Percentiles rank a stretch among this genome's conserved stretches.
Evolutionary conservation across 148 eudicot species (phyloP).

Genomic region (Vaccinium darrowii): DNA sequence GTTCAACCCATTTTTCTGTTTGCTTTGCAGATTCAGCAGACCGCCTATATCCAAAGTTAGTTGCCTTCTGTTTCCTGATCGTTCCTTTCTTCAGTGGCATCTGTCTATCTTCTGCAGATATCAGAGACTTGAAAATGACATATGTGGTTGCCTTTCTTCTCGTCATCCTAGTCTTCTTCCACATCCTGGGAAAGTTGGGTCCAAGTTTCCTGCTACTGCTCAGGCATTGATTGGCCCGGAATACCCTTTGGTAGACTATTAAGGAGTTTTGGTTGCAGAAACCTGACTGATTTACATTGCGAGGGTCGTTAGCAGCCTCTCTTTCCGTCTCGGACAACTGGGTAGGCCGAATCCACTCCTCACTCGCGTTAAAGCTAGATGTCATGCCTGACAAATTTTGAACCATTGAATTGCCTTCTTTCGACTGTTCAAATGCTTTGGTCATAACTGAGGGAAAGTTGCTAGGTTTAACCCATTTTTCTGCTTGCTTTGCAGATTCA

Average conservation of each 20-base stretch:
- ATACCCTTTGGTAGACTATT: not conserved
- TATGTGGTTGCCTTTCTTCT: not conserved
- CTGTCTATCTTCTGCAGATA: not conserved
- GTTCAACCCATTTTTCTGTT: not conserved
- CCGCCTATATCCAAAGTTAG: not conserved
- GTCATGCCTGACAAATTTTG: not conserved
- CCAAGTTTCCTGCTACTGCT: not conserved
- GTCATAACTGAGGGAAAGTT: not conserved
- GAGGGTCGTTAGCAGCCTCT: not conserved
- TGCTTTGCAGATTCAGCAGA: not conserved
- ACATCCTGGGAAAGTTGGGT: not conserved
- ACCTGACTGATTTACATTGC: not conserved
- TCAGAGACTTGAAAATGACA: not conserved
- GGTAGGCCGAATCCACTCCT: not conserved
- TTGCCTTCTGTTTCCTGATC: slow-evolving; percentile 12
- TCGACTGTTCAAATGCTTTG: not conserved
- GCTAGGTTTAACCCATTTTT: not conserved
- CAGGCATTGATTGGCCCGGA: not conserved
- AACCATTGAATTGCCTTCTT: not conserved
- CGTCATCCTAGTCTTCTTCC: not conserved
- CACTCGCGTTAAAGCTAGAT: not conserved
- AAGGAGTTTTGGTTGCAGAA: not conserved
- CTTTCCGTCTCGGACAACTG: not conserved
- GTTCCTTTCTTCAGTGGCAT: not conserved
- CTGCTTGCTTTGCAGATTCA: not conserved